These are phyloP conservation scores for Backusella parvicylindrica DNA, from an alignment of 192 early-diverging fungal species.

Conservation along the genomic window DNA sequence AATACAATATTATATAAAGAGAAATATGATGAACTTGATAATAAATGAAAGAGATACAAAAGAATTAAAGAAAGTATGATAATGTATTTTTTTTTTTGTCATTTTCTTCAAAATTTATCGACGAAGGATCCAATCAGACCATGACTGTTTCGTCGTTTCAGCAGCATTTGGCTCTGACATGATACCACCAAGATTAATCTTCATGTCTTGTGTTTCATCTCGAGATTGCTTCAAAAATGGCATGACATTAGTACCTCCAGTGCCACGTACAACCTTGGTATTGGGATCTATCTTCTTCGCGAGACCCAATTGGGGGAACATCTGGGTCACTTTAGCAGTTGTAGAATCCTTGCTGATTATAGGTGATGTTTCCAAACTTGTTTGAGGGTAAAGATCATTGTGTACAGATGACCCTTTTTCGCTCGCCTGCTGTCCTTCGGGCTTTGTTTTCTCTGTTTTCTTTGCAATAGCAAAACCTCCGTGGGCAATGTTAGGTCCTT, in stretches of 20 bases:
- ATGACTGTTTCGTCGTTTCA: not conserved
- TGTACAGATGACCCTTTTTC: not conserved
- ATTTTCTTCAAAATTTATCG: not conserved
- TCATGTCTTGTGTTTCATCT: constrained; percentile 72
- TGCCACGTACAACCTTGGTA: constrained; percentile 63
- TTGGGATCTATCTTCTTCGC: constrained; percentile 58
- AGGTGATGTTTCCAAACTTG: constrained; percentile 19
- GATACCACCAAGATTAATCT: constrained; percentile 7
- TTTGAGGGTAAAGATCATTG: constrained; percentile 33
- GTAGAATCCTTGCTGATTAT: constrained; percentile 9
- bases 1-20: not conserved
- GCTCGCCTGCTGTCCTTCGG: not conserved
- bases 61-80: not conserved
- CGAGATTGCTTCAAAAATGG: constrained; percentile 91
- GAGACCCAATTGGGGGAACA: constrained; percentile 41
- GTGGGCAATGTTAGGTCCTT: constrained; percentile 63
- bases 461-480: constrained; percentile 45
- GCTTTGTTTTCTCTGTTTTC: not conserved
- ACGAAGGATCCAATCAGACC: constrained; percentile 25
- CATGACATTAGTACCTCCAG: constrained; percentile 85
- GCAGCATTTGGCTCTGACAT: not conserved
- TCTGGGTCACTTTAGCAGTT: constrained; percentile 14
- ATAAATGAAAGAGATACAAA: not conserved
- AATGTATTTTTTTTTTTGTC: not conserved
- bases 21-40: not conserved